phyloP scores from a whole-genome alignment of 2,329 filamentous ascomycete species.

The Colletotrichum musae region DNA sequence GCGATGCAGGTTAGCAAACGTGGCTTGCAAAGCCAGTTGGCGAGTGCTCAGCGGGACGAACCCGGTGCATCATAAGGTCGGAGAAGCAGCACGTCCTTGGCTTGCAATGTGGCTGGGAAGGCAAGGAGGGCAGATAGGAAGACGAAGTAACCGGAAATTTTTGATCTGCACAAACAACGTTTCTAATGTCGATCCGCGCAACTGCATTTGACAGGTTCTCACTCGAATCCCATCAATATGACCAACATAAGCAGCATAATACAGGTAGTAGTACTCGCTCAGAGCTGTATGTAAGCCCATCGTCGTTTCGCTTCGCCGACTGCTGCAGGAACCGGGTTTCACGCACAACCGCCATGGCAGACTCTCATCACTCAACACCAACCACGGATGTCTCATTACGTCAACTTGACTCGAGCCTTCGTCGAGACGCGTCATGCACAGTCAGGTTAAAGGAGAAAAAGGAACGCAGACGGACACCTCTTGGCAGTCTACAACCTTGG shows the following conservation, averaged over 20 bases:
- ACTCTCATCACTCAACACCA: slow-evolving; percentile 6
- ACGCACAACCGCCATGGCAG: slow-evolving; percentile 8
- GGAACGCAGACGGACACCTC: slow-evolving; percentile 2
- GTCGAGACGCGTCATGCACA: slow-evolving; percentile 22
- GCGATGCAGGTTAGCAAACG: slow-evolving; percentile 79
- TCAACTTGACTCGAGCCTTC: slow-evolving; percentile 28
- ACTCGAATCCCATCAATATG: neutral
- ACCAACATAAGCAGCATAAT: slow-evolving; percentile 20
- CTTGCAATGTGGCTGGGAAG: slow-evolving; percentile 10
- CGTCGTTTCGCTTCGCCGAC: slow-evolving; percentile 18
- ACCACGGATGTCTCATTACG: slow-evolving; percentile 20
- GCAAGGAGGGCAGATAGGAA: neutral
- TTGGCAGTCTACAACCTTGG: slow-evolving; percentile 9
- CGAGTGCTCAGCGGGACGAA: slow-evolving; percentile 44
- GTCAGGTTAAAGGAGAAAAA: neutral
- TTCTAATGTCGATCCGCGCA: slow-evolving; percentile 9
- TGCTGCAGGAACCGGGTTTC: slow-evolving; percentile 41
- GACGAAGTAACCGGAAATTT: slow-evolving; percentile 7
- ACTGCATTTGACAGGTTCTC: slow-evolving; percentile 7
- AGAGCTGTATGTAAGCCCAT: neutral
- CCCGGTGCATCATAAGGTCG: slow-evolving; percentile 17
- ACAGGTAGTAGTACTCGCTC: too few relatives aligned
- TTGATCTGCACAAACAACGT: neutral
- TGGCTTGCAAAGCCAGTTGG: slow-evolving; percentile 74
- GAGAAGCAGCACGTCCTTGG: neutral